Base-by-base conservation (phyloP, 305 asterid genomes). In the Plantago coronopus region DNA sequence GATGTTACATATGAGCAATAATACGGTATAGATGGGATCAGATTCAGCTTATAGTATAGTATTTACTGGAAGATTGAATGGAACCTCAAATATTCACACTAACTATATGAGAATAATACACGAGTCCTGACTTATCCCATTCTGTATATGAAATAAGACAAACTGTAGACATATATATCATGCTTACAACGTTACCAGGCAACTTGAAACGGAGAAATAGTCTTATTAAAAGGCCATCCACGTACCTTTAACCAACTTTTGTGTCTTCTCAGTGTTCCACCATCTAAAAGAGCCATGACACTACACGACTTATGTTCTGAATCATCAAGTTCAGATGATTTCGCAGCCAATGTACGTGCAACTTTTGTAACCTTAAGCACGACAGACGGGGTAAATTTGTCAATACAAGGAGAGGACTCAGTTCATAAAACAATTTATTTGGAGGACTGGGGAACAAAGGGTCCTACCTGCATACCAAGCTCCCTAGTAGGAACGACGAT, bases 261-360 rank as follows among this genome's bases (percentile, higher is more conserved):
- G 64, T 91, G 98, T 66, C 98, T 85, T 69, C 68, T 84, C 79
- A 91, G 73, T 56, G 81, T 81, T 56, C 97, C 98, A 65, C 98
- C 98, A 72, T 88, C 97, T 76, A 91, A 75, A 74, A 88, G 98
- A 71, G 96, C 98, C 98, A 91, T 91, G 61, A 89, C 75, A 54
- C 78, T 67, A 73, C 79, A 91, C n/a, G 89, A 72, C 75, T 79
- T 81, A 64, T 65, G 79, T 49, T 77, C 85, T 55, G 79, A 49
- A 45, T 81, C 87, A 45, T 81, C 87, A 65, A 29, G 66, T 54
- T 79, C 82, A 49, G 72, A 61, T 42, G 83, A 69, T 73, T 78
- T 81, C 38, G 95, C 86, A 72, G 88, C 81, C 78, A 89, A 84
- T 70, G 58, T 63, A 4, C 97, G 89, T 22, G 97, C 87, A 69